Evolutionary conservation across 371 early-diverging fungal species (phyloP).

Genomic region (Conidiobolus incongruus): DNA sequence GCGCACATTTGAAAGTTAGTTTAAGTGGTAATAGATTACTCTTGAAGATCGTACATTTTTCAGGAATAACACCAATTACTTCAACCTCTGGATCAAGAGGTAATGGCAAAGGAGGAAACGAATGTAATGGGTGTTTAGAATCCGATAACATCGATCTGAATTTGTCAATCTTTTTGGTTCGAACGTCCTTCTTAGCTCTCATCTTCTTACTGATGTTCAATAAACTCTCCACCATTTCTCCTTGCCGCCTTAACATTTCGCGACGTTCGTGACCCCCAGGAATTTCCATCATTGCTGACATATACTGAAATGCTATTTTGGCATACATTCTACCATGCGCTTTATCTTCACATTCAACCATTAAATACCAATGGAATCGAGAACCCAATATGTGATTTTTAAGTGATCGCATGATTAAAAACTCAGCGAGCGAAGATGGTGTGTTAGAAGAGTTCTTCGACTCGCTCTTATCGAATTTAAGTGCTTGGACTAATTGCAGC

Average conservation of each 20-base stretch:
- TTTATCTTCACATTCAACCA: constrained; percentile 60
- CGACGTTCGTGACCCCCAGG: constrained; percentile 39
- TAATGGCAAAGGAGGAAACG: constrained; percentile 55
- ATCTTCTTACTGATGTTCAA: constrained; percentile 45
- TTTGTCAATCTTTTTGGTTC: constrained; percentile 61
- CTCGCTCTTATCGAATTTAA: constrained; percentile 63
- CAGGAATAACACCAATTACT: constrained; percentile 64
- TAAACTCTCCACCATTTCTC: constrained; percentile 52
- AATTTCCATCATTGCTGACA: constrained; percentile 39
- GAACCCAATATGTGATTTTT: constrained; percentile 65
- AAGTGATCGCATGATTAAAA: constrained; percentile 63
- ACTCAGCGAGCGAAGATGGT: constrained; percentile 61
- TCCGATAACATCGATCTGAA: constrained; percentile 50
- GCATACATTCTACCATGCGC: constrained; percentile 57
- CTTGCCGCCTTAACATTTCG: constrained; percentile 54
- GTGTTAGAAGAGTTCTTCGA: constrained; percentile 11
- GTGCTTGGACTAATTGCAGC: constrained; percentile 88
- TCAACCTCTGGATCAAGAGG: constrained; percentile 70
- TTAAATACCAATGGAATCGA: constrained; percentile 80
- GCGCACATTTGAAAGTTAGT: constrained; percentile 56
- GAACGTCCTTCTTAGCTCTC: constrained; percentile 45
- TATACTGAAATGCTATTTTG: constrained; percentile 59
- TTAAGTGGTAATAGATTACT: constrained; percentile 68
- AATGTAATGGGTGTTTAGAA: constrained; percentile 46
- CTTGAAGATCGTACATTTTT: constrained; percentile 73